These are phyloP conservation scores for Melanogaster broomeanus DNA, from an alignment of 768 basidiomycete genomes.

Conservation along the genomic window DNA sequence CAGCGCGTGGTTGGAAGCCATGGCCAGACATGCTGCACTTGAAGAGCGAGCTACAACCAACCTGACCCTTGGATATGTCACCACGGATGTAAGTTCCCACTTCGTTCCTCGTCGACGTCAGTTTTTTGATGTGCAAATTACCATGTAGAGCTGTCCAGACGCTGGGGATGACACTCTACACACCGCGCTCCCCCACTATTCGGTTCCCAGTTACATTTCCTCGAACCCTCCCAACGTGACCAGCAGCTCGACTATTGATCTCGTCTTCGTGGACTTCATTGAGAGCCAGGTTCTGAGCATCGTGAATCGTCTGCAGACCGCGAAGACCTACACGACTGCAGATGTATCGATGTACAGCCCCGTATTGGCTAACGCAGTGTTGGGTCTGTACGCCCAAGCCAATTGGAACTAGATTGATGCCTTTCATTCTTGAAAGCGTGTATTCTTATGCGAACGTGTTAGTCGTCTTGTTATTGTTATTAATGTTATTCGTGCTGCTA, in stretches of 20 bases:
- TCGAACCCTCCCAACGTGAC: conserved; percentile 54
- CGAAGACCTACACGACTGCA: conserved; percentile 46
- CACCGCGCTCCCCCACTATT: conserved; percentile 56
- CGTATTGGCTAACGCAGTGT: conserved; percentile 38
- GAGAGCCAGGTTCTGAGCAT: conserved; percentile 48
- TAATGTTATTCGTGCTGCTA: no score
- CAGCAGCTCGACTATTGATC: conserved; percentile 57
- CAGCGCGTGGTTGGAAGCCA: conserved; percentile 57
- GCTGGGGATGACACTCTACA: conserved; percentile 76
- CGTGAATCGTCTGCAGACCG: conserved; percentile 56
- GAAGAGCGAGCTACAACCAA: conserved; percentile 42
- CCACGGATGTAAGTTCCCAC: conserved; percentile 52
- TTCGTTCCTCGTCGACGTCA: not conserved
- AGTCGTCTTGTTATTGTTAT: not conserved
- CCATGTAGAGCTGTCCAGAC: conserved; percentile 62
- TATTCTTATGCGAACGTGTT: not conserved
- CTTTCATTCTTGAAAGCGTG: not conserved
- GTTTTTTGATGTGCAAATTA: not conserved
- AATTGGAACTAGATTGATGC: conserved; percentile 26
- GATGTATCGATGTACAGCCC: conserved; percentile 61
- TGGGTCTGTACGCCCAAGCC: conserved; percentile 42
- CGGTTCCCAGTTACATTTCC: conserved; percentile 57
- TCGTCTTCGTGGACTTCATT: conserved; percentile 79
- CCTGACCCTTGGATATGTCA: conserved; percentile 75
- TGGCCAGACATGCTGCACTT: conserved; percentile 42